A percentile compares a stretch with the other conserved stretches of the same genome.
Conservation (phyloP, 2,329 filamentous ascomycete genomes). For the Colletotrichum sansevieriae region DNA sequence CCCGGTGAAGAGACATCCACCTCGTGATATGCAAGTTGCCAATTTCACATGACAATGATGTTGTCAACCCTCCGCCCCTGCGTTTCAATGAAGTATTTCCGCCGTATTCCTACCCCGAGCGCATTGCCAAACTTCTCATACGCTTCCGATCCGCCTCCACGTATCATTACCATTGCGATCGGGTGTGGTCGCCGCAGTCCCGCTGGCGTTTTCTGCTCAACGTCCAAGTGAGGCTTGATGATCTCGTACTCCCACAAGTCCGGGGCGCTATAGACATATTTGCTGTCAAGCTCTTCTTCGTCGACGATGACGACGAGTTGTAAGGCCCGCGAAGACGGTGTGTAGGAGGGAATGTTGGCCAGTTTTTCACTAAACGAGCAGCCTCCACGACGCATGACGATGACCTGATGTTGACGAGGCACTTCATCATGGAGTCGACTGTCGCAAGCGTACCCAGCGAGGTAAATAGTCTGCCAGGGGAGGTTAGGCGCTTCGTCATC, state of each 20-base stretch:
- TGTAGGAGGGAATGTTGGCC: constrained; percentile 83
- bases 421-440: constrained; percentile 65
- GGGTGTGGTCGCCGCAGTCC: constrained; percentile 78
- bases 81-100: constrained; percentile 84
- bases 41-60: constrained; percentile 69
- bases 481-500: constrained; percentile 59
- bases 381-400: constrained; percentile 84
- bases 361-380: constrained; percentile 90
- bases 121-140: constrained; percentile 74
- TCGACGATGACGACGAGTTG: constrained; percentile 85
- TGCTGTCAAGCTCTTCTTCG: constrained; percentile 50
- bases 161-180: constrained; percentile 87
- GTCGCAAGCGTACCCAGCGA: constrained; percentile 77
- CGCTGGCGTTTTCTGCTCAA: constrained; percentile 76
- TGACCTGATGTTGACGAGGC: constrained; percentile 75
- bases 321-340: constrained; percentile 70
- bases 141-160: constrained; percentile 70
- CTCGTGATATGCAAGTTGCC: too few species aligned
- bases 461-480: constrained; percentile 78
- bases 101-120: constrained; percentile 79
- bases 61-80: constrained; percentile 85
- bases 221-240: constrained; percentile 78
- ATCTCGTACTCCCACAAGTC: constrained; percentile 47
- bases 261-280: constrained; percentile 44
- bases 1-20: neutral